Percentiles rank a stretch among this genome's conserved stretches.
phyloP scores from a whole-genome alignment of 495 filamentous ascomycete genomes.

The Choiromyces venosus region DNA sequence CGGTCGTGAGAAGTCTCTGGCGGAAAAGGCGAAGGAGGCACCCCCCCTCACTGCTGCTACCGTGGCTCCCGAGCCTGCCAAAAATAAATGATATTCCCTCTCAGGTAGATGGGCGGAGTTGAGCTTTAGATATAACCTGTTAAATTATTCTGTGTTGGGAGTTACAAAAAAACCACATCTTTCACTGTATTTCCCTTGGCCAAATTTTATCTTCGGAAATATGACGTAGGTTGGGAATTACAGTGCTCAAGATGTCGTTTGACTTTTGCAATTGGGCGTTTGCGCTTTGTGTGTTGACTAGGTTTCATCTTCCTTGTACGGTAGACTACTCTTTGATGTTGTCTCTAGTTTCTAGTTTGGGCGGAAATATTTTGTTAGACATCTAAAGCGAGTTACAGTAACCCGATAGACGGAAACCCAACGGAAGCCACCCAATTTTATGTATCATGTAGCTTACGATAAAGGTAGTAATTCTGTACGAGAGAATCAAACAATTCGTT shows the following conservation, averaged over 20 bases:
- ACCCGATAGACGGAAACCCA: neutral
- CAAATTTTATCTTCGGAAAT: neutral
- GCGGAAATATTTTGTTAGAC: neutral
- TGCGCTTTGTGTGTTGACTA: too few relatives aligned
- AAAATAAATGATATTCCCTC: neutral
- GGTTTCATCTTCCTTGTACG: neutral
- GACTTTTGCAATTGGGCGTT: too few relatives aligned
- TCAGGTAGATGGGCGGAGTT: neutral
- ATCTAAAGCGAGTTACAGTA: neutral
- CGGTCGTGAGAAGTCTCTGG: slow-evolving; percentile 36
- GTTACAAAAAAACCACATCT: neutral
- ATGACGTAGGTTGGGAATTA: neutral
- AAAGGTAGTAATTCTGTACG: neutral
- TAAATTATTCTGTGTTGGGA: neutral
- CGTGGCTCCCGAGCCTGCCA: neutral
- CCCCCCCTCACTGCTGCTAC: neutral
- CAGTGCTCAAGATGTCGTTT: neutral
- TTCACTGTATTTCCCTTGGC: neutral
- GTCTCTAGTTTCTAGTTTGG: neutral
- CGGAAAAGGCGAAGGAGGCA: slow-evolving; percentile 26
- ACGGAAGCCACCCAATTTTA: neutral
- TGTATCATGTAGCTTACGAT: neutral
- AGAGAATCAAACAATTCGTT: neutral
- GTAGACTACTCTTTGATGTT: neutral
- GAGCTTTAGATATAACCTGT: neutral